phyloP scores from a whole-genome alignment of 257 asterid species.

The Echites panduratus region DNA sequence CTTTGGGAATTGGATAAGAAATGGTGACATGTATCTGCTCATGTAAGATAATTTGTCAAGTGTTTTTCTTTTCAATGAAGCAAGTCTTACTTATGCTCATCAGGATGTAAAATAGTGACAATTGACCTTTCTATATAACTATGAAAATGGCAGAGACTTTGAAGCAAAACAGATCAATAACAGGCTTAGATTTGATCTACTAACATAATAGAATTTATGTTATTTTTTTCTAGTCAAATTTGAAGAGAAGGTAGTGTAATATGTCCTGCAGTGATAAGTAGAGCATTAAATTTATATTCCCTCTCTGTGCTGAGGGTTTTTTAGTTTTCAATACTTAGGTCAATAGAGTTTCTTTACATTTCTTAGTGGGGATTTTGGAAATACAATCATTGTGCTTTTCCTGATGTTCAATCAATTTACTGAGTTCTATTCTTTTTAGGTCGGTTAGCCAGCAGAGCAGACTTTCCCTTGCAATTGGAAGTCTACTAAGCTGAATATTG shows the following conservation, averaged over 20 bases:
- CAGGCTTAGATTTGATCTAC: slow-evolving; percentile 76
- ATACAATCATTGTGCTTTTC: neutral
- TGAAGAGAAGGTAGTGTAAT: too few species aligned
- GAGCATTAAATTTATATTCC: neutral
- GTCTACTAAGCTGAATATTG: too few species aligned
- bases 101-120: neutral
- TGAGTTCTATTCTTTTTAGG: slow-evolving; percentile 33
- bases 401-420: neutral
- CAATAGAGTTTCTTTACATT: neutral
- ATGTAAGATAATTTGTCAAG: neutral
- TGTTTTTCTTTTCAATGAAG: neutral
- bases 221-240: too few species aligned
- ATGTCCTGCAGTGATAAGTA: neutral
- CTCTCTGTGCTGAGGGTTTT: neutral
- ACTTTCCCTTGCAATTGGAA: too few species aligned
- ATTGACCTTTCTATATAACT: neutral
- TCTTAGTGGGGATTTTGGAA: neutral
- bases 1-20: too few species aligned
- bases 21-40: neutral
- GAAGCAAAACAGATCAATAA: slow-evolving; percentile 72
- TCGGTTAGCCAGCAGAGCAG: too few species aligned
- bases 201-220: too few species aligned
- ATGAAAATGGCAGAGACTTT: slow-evolving; percentile 71
- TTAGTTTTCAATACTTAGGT: neutral
- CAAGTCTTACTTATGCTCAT: neutral